Base-by-base conservation (phyloP, 345 rosid genomes). In the Draba incana region DNA sequence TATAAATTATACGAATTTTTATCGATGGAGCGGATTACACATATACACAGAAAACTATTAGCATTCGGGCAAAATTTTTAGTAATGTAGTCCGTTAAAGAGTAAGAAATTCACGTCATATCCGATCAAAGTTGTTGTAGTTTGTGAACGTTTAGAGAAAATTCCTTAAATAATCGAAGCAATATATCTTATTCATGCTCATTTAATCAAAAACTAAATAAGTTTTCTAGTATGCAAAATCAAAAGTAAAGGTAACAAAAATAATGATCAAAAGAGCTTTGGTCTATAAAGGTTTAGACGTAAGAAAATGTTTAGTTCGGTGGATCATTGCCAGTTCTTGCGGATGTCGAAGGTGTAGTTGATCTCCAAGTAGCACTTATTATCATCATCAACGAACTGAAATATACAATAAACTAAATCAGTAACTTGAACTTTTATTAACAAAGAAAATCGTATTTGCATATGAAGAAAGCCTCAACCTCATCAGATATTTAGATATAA, bases 281-380 rank as follows among this genome's bases (percentile, higher is more conserved):
- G 70, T 56, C 24, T 71, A 63, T 46, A 46, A 44, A 53, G 39
- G 16, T 73, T 33, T 43, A 25, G 50, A 33, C 48, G 50, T 23
- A 1, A 49, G 27, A 57, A 23, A 66, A n/a, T 68, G 41, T 41
- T 46, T 43, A 53, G 6, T n/a, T 13, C 14, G 23, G 15, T 74
- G 30, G 65, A 73, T 64, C 63, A 71, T 47, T 41, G 82, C 96
- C 98, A 87, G 0, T 83, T 88, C 84, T 82, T 92, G 63, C 90
- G 84, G 79, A 92, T 92, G 72, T 89, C 92, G n/a, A 92, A 92
- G 23, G 82, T 82, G 82, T 92, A 92, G 84, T 85, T 92, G 84
- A 92, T 84, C 82, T 87, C 96, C 81, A 89, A 78, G 81, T 92
- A 84, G 82, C 84, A 81, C 78, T 87, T 92, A 79, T 84, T 81